Percentiles rank a stretch among this genome's conserved stretches.
Evolutionary conservation across 331 rosid genomes (phyloP).

Genomic region (Rosa hybrid): DNA sequence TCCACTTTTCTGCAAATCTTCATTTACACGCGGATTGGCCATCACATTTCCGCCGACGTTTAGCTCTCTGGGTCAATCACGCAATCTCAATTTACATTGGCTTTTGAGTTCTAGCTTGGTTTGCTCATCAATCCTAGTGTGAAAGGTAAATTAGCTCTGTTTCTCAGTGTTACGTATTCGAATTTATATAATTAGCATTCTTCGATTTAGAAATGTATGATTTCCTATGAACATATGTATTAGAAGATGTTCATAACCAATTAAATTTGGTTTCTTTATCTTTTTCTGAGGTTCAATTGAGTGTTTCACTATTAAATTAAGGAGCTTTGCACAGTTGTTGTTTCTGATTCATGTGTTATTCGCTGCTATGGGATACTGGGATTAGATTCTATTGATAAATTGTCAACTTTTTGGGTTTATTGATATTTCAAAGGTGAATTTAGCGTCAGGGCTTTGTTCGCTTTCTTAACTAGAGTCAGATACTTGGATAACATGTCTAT

Average conservation of each 20-base stretch:
- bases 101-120: neutral
- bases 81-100: neutral
- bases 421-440: neutral
- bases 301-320: neutral
- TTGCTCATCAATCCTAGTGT: conserved; percentile 6
- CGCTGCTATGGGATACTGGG: neutral
- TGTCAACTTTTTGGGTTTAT: neutral
- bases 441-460: neutral
- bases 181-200: neutral
- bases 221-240: neutral
- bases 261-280: neutral
- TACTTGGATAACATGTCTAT: conserved; percentile 6
- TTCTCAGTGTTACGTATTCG: neutral
- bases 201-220: too few species aligned
- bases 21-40: neutral
- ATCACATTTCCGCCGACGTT: neutral
- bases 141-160: conserved; percentile 14
- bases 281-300: neutral
- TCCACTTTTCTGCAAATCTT: neutral
- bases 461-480: neutral
- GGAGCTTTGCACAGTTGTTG: neutral
- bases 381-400: conserved; percentile 15
- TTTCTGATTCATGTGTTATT: neutral
- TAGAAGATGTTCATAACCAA: neutral
- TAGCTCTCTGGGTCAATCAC: conserved; percentile 7